Conservation (phyloP, 1,284 basidiomycete genomes). For the Neonothopanus nambi region DNA sequence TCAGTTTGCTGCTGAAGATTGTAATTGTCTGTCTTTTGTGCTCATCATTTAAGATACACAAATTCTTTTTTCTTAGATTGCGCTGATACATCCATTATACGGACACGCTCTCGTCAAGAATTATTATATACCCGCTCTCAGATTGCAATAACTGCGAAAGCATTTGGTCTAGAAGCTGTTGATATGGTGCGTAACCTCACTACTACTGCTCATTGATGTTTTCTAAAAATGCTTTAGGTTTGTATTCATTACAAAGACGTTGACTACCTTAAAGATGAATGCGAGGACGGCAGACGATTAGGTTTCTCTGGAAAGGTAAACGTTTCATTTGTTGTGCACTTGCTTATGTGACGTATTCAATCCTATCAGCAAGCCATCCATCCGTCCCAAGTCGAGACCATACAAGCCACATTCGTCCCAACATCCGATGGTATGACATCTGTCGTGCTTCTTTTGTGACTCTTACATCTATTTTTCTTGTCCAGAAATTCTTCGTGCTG, state of each 20-base stretch:
- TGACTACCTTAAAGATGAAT: slow-evolving; percentile 73
- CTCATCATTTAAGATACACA: slow-evolving; percentile 6
- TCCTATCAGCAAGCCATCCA: slow-evolving; percentile 89
- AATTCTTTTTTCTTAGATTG: slow-evolving; percentile 52
- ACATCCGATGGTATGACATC: slow-evolving; percentile 57
- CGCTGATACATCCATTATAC: slow-evolving; percentile 83
- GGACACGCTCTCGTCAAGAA: slow-evolving; percentile 75
- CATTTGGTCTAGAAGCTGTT: slow-evolving; percentile 82
- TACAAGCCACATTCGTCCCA: slow-evolving; percentile 82
- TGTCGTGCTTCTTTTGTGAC: not conserved
- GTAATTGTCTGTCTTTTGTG: slow-evolving; percentile 42
- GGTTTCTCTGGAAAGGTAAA: slow-evolving; percentile 86
- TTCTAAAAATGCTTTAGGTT: slow-evolving; percentile 49
- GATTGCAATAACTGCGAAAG: slow-evolving; percentile 83
- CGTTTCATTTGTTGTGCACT: slow-evolving; percentile 10
- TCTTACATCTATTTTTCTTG: not conserved
- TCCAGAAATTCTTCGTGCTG: slow-evolving; percentile 81
- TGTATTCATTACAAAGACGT: slow-evolving; percentile 88
- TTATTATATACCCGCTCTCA: slow-evolving; percentile 86
- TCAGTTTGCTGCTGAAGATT: slow-evolving; percentile 91
- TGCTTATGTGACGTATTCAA: not conserved
- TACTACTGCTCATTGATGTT: slow-evolving; percentile 1
- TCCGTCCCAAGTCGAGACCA: slow-evolving; percentile 79
- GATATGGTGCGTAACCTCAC: slow-evolving; percentile 67
- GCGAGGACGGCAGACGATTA: slow-evolving; percentile 72